Conservation (phyloP, 2,329 filamentous ascomycete species). For the Claviceps spartinae region DNA sequence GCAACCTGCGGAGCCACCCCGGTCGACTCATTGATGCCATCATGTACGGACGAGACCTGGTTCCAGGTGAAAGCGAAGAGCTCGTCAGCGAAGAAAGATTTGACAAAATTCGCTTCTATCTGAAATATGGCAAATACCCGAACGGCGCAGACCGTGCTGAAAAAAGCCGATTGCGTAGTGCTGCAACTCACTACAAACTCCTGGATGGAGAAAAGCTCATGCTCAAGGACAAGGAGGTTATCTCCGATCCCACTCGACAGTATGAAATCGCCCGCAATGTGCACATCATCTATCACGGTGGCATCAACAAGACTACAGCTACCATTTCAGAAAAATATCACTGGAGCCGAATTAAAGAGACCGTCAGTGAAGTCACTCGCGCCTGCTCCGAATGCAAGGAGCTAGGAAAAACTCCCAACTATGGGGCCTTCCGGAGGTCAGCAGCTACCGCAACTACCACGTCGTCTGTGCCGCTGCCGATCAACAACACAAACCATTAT, state of each 20-base stretch:
- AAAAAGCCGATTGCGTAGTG: constrained; percentile 85
- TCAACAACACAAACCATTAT: not conserved
- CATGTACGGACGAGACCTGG: constrained; percentile 58
- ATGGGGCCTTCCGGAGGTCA: constrained; percentile 14
- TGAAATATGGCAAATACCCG: constrained; percentile 89
- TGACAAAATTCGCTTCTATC: constrained; percentile 96
- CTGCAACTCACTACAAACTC: constrained; percentile 90
- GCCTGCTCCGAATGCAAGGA: constrained; percentile 88
- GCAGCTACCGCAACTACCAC: not conserved
- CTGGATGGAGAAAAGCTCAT: constrained; percentile 68
- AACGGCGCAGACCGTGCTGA: constrained; percentile 86
- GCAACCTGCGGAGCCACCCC: constrained; percentile 55
- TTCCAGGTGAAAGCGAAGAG: constrained; percentile 53
- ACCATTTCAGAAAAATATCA: constrained; percentile 89
- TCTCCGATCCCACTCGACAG: constrained; percentile 77
- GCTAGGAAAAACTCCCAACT: constrained; percentile 41
- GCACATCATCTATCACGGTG: constrained; percentile 66
- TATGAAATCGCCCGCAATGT: constrained; percentile 74
- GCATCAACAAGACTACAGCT: constrained; percentile 96
- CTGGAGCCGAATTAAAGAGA: constrained; percentile 97
- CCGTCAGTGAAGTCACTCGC: constrained; percentile 84
- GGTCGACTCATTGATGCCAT: constrained; percentile 60
- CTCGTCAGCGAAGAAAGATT: constrained; percentile 90
- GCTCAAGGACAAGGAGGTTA: constrained; percentile 96
- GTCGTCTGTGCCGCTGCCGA: not conserved